Percentiles rank a stretch among this genome's conserved stretches.
These are phyloP conservation scores for Chytriomyces confervae DNA, from an alignment of 192 early-diverging fungal species.

Conservation along the genomic window DNA sequence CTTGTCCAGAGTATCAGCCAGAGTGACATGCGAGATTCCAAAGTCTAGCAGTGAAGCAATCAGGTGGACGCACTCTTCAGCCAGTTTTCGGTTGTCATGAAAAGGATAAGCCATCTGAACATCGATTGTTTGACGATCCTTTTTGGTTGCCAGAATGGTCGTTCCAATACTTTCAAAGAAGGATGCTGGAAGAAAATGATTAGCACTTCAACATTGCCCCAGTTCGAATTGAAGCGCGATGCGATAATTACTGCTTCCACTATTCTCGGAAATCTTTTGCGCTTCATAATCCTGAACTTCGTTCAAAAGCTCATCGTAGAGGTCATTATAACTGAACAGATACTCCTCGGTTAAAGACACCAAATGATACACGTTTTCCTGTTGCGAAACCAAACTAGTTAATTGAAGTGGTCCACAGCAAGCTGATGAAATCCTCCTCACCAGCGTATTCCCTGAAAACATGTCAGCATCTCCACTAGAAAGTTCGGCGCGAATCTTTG, in stretches of 20 bases:
- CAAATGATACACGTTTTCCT: slow-evolving; percentile 50
- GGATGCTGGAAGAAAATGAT: neutral
- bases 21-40: slow-evolving; percentile 37
- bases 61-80: slow-evolving; percentile 47
- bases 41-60: slow-evolving; percentile 40
- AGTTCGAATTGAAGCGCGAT: no score
- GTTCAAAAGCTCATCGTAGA: slow-evolving; percentile 37
- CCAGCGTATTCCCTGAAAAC: slow-evolving; percentile 39
- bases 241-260: no score
- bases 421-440: slow-evolving; percentile 8
- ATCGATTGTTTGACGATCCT: slow-evolving; percentile 7
- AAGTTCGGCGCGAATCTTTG: slow-evolving; percentile 35
- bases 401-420: neutral
- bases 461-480: slow-evolving; percentile 26
- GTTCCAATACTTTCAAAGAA: slow-evolving; percentile 17
- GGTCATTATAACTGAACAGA: slow-evolving; percentile 52
- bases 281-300: slow-evolving; percentile 36
- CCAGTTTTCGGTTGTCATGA: slow-evolving; percentile 43
- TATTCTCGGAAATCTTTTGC: neutral
- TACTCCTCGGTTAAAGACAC: slow-evolving; percentile 47
- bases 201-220: no score
- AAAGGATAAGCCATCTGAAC: slow-evolving; percentile 54
- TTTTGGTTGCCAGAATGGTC: neutral
- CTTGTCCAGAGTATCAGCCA: slow-evolving; percentile 46
- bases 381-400: neutral